Evolutionary conservation across 2,329 filamentous ascomycete genomes (phyloP).

Genomic region (Aspergillus cejpii): DNA sequence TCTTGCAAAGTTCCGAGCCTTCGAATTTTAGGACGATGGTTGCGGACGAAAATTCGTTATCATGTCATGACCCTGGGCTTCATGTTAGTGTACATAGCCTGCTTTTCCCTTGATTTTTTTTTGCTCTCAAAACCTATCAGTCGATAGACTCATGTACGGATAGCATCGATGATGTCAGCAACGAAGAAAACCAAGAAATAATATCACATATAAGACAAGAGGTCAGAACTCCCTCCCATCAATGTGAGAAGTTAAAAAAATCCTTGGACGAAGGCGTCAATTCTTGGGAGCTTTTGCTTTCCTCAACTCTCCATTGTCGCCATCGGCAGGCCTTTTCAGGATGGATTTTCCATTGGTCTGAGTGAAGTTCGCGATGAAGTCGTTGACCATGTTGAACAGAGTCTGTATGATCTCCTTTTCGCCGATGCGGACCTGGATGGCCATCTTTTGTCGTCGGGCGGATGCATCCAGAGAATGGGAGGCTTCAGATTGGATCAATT

Average conservation of each 20-base stretch:
- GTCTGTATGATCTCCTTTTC: constrained; percentile 63
- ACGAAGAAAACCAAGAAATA: constrained; percentile 27
- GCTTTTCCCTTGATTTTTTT: constrained; percentile 17
- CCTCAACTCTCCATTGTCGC: constrained; percentile 21
- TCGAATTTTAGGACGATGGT: constrained; percentile 14
- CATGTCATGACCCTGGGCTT: constrained; percentile 21
- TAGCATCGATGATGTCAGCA: constrained; percentile 35
- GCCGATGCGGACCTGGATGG: constrained; percentile 60
- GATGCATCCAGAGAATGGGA: constrained; percentile 32
- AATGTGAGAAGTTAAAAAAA: constrained; percentile 8
- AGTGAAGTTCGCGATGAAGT: constrained; percentile 13
- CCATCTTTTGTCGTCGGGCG: constrained; percentile 48
- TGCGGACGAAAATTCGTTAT: constrained; percentile 16
- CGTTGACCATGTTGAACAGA: constrained; percentile 40
- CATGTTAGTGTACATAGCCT: constrained; percentile 37
- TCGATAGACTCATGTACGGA: constrained; percentile 32
- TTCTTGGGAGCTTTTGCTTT: constrained; percentile 24
- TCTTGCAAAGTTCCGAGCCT: background rate
- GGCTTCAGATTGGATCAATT: constrained; percentile 26
- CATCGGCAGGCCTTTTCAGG: constrained; percentile 28
- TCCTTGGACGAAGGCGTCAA: constrained; percentile 10
- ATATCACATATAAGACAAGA: constrained; percentile 29
- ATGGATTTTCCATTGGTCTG: constrained; percentile 13
- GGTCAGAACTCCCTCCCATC: constrained; percentile 11
- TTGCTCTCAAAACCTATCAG: constrained; percentile 14